A percentile compares a stretch with the other conserved stretches of the same genome.
These are phyloP conservation scores for Brassica cretica DNA, from an alignment of 345 rosid species.

Conservation along the genomic window DNA sequence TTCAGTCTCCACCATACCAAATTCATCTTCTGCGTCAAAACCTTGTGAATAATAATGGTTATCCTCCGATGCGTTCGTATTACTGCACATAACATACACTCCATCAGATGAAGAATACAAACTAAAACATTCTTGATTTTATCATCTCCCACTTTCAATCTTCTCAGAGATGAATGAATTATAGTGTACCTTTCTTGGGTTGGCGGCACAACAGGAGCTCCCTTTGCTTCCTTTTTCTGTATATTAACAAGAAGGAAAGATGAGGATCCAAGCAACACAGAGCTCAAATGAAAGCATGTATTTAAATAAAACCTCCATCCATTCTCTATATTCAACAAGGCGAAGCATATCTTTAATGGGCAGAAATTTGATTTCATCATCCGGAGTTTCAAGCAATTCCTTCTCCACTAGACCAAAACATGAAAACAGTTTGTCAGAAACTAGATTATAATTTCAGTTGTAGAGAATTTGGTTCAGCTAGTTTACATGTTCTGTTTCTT, in stretches of 20 bases:
- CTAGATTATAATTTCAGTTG: background rate
- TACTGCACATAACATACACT: constrained; percentile 43
- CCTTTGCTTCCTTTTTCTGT: constrained; percentile 68
- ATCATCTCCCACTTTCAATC: background rate
- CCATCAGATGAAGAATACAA: background rate
- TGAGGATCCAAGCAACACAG: background rate
- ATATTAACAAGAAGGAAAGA: constrained; percentile 9
- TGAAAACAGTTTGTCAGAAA: constrained; percentile 11
- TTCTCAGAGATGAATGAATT: background rate
- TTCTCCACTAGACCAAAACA: constrained; percentile 49
- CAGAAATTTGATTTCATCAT: constrained; percentile 65
- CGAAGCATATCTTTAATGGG: constrained; percentile 70
- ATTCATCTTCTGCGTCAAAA: constrained; percentile 36
- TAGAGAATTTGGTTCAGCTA: background rate
- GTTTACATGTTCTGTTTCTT: constrained; percentile 53
- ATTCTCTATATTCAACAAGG: constrained; percentile 67
- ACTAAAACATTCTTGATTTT: background rate
- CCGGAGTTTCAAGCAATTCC: constrained; percentile 70
- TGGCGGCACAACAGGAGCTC: constrained; percentile 30
- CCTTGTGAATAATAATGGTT: constrained; percentile 46
- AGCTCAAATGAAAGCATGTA: constrained; percentile 3
- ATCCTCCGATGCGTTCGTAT: constrained; percentile 33
- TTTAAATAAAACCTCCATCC: constrained; percentile 47
- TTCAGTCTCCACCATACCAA: constrained; percentile 38
- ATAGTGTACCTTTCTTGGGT: constrained; percentile 51